A percentile compares a stretch with the other conserved stretches of the same genome.
These are phyloP conservation scores for Schizochytrium sp. DNA, from an alignment of 108 stramenopile genomes.

Conservation along the genomic window DNA sequence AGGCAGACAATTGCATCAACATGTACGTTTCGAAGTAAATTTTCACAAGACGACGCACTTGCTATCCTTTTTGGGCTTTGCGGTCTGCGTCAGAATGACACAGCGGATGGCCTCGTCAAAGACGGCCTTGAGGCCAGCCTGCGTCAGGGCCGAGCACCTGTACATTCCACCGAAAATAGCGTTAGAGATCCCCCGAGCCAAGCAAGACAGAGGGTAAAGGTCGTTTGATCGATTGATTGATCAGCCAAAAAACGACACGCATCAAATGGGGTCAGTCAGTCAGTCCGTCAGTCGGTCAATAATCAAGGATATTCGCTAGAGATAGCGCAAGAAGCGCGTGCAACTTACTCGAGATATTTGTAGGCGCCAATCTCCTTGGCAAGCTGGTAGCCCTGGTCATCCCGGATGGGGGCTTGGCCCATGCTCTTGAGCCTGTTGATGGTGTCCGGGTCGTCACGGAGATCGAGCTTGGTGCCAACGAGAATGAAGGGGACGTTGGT, in stretches of 20 bases:
- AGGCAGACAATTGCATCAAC: not conserved
- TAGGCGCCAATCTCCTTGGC: constrained; percentile 46
- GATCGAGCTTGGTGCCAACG: constrained; percentile 54
- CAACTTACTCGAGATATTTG: constrained; percentile 45
- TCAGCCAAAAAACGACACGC: too few species aligned
- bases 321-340: too few species aligned
- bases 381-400: constrained; percentile 40
- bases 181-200: too few species aligned
- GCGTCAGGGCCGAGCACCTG: constrained; percentile 51
- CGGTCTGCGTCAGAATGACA: constrained; percentile 6
- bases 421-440: constrained; percentile 25
- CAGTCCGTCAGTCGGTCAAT: too few species aligned
- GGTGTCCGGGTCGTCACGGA: constrained; percentile 39
- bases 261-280: too few species aligned
- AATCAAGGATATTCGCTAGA: too few species aligned
- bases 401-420: constrained; percentile 30
- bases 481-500: constrained; percentile 54
- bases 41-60: constrained; percentile 10
- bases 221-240: too few species aligned
- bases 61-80: constrained; percentile 22
- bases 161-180: not conserved
- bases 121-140: constrained; percentile 56
- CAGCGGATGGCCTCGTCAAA: constrained; percentile 42
- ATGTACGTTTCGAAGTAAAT: not conserved
- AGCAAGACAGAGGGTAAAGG: too few species aligned